phyloP scores from a whole-genome alignment of 768 basidiomycete species.

The Boletus rufocinnamomeus region DNA sequence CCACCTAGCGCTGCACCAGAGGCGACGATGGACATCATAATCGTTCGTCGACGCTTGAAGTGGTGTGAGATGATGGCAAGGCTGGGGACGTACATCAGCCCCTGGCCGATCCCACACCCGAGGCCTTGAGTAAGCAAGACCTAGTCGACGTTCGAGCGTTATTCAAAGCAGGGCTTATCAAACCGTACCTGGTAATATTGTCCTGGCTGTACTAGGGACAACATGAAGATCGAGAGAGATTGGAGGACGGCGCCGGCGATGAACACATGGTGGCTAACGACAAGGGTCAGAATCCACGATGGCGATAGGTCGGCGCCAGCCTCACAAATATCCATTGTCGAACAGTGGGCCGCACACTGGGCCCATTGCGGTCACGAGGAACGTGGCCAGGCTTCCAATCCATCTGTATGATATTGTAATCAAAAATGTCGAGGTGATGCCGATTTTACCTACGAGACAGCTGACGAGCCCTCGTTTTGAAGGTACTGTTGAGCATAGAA shows the following conservation, averaged over 20 bases:
- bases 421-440: background rate
- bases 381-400: slow-evolving; percentile 26
- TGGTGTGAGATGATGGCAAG: slow-evolving; percentile 46
- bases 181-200: slow-evolving; percentile 37
- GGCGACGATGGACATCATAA: slow-evolving; percentile 47
- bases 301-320: too few species aligned
- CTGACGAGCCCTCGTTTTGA: slow-evolving; percentile 23
- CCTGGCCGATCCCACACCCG: slow-evolving; percentile 43
- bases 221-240: slow-evolving; percentile 38
- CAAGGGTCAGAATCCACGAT: background rate
- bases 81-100: slow-evolving; percentile 47
- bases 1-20: slow-evolving; percentile 57
- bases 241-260: slow-evolving; percentile 31
- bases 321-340: slow-evolving; percentile 34
- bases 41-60: slow-evolving; percentile 42
- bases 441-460: slow-evolving; percentile 25
- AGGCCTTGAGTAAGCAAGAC: slow-evolving; percentile 49
- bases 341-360: slow-evolving; percentile 29
- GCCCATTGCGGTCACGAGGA: slow-evolving; percentile 24
- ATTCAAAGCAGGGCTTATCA: background rate
- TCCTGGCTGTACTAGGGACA: slow-evolving; percentile 39
- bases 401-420: slow-evolving; percentile 20
- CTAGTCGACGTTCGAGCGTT: slow-evolving; percentile 18
- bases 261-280: slow-evolving; percentile 16
- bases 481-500: slow-evolving; percentile 27